Base-by-base conservation (phyloP, 1,284 basidiomycete species). In the Golubevia pallescens region DNA sequence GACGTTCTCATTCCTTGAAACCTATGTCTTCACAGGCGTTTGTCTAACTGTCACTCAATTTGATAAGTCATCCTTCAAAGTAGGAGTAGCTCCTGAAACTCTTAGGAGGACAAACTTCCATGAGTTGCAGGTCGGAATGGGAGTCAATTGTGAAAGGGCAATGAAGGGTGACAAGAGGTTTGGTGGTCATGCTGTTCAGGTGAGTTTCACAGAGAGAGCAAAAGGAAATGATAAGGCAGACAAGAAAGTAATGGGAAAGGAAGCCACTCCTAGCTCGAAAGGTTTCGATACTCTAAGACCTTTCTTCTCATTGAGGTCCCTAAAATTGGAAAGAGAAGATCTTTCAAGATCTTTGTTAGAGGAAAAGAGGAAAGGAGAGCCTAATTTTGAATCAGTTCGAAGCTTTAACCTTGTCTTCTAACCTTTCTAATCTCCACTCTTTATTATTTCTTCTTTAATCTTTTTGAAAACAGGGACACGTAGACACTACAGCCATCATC, bases 11-110 rank as follows among this genome's bases (percentile, higher is more conserved):
- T 19, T 51, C 59, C 38, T n/a, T n/a, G n/a, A n/a, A n/a, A n/a
- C n/a, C n/a, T n/a, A n/a, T n/a, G n/a, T n/a, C n/a, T n/a, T n/a
- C 59, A 53, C 13, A 66, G 70, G 54, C 51, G 64, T 58, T 38
- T 84, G 81, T 63, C 71, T 84, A 3, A 84, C 81, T n/a, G 81
- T 84, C 60, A 83, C 81, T 21, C 75, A 80, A 34, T 84, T 84
- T 51, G 74, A 78, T 23, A 58, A 64, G 1, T 5, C 6, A 6
- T 76, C 66, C 61, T 84, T 84, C 75, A 78, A 80, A 61, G 75
- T 84, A 61, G 81, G 81, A 19, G 66, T 80, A 6, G 81, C 81
- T 23, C 81, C 81, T 3, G 81, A 84, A 62, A 84, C 81, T 48
- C 69, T 84, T 38, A 74, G 71, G 34, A 81, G 76, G 67, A 83